Evolutionary conservation across 2,329 filamentous ascomycete genomes (phyloP), one percentile per base, ranked within the genome.

Genomic region (Colletotrichum agaves): DNA sequence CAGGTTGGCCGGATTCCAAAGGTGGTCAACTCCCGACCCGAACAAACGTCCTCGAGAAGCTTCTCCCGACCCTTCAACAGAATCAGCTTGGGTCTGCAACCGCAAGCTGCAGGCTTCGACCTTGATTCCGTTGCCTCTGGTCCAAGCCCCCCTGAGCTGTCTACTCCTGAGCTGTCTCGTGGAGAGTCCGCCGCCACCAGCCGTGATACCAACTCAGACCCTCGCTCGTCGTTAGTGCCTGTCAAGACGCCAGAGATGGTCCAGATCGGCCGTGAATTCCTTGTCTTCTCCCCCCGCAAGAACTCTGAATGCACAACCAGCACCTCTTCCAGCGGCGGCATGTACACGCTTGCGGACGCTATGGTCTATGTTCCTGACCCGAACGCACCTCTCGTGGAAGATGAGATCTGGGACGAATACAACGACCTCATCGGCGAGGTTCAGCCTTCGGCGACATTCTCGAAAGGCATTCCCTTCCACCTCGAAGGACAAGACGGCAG

Each of bases 331-430:
- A 89, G 87, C 4, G 92, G 88, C 72, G 88, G 87, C 0, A 78
- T 85, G 13, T 81, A 85, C 57, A 88, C 86, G 62, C 89, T 86
- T 70, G 84, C 85, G 12, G 86, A 86, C 5, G 88, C 90, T 3
- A 92, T 89, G 15, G 90, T 92, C 6, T 80, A 93, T 2, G 82
- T 92, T 21, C 91, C 91, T 0, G 80, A 83, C 3, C 83, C 87
- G 1, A 83, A 83, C 49, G 88, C 89, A 4, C 90, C 88, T 0
- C 84, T 90, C 4, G 88, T 82, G 1, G 92, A 97, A 71, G 95
- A 98, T 73, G 95, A 98, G 75, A 87, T 97, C 2, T 98, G 95
- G 95, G 90, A 94, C 58, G 95, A 97, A 78, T 98, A 97, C 75
- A 90, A 98, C 71, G 95, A 98, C 73, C 82, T 98, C 12, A 87